These are phyloP conservation scores for Aegle marmelos DNA, from an alignment of 345 rosid species.

Conservation along the genomic window DNA sequence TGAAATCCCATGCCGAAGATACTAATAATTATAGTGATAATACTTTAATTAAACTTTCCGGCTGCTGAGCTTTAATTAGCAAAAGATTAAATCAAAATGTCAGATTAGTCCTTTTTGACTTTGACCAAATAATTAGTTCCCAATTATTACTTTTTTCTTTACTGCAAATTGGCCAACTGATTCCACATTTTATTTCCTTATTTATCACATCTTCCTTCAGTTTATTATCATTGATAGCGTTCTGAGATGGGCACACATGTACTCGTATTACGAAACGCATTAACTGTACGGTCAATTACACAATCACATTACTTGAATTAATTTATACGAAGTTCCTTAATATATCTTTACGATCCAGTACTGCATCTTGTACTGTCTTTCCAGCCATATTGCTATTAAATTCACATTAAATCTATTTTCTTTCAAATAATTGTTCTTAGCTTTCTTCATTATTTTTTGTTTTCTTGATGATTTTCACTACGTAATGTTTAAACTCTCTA, in stretches of 20 bases:
- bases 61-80: background rate
- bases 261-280: background rate
- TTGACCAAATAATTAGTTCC: slow-evolving; percentile 16
- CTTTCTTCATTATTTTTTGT: background rate
- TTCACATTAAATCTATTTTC: background rate
- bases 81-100: background rate
- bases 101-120: slow-evolving; percentile 16
- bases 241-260: background rate
- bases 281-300: background rate
- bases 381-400: background rate
- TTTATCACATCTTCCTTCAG: background rate
- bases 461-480: background rate
- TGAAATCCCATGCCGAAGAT: background rate
- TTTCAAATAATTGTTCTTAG: background rate
- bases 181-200: background rate
- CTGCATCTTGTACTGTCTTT: background rate
- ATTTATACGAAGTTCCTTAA: background rate
- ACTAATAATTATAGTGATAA: background rate
- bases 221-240: background rate
- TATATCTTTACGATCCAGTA: background rate
- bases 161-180: background rate
- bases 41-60: background rate
- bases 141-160: background rate
- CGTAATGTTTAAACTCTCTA: background rate
- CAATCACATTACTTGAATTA: too few relatives aligned